These are phyloP conservation scores for Spathaspora boniae DNA, from an alignment of 805 yeast species.

Conservation along the genomic window DNA sequence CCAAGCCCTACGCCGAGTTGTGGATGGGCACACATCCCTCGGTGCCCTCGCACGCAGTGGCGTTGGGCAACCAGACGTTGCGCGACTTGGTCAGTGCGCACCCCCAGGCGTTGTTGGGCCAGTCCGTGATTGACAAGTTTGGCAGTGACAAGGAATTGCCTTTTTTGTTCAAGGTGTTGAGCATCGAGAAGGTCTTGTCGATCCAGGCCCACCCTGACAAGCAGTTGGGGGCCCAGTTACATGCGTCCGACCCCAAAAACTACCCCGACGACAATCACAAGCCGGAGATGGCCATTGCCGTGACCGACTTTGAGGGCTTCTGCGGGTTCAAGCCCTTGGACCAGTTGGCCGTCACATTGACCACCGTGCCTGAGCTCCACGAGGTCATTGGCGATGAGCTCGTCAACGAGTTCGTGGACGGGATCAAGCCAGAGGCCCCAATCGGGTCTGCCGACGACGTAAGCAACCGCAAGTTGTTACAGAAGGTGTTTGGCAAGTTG, in stretches of 20 bases:
- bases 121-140: constrained; percentile 57
- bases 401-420: constrained; percentile 50
- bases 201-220: constrained; percentile 99
- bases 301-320: constrained; percentile 94
- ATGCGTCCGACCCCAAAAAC: constrained; percentile 80
- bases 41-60: constrained; percentile 68
- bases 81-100: constrained; percentile 60
- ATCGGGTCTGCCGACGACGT: constrained; percentile 52
- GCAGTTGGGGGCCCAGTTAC: constrained; percentile 70
- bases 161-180: constrained; percentile 87
- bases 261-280: constrained; percentile 98
- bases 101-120: constrained; percentile 61
- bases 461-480: constrained; percentile 62
- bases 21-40: constrained; percentile 99
- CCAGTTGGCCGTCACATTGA: constrained; percentile 66
- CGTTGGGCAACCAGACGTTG: constrained; percentile 50
- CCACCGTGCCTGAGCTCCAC: constrained; percentile 71
- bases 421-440: constrained; percentile 43
- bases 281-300: constrained; percentile 99
- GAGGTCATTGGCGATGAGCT: constrained; percentile 64
- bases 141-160: constrained; percentile 74
- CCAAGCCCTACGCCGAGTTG: constrained; percentile 90
- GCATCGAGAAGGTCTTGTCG: constrained; percentile 87
- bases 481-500: constrained; percentile 71
- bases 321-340: constrained; percentile 94